Percentiles rank a stretch among this genome's conserved stretches.
These are phyloP conservation scores for Grigorovia transvaalensis DNA, from an alignment of 805 yeast genomes.

Conservation along the genomic window DNA sequence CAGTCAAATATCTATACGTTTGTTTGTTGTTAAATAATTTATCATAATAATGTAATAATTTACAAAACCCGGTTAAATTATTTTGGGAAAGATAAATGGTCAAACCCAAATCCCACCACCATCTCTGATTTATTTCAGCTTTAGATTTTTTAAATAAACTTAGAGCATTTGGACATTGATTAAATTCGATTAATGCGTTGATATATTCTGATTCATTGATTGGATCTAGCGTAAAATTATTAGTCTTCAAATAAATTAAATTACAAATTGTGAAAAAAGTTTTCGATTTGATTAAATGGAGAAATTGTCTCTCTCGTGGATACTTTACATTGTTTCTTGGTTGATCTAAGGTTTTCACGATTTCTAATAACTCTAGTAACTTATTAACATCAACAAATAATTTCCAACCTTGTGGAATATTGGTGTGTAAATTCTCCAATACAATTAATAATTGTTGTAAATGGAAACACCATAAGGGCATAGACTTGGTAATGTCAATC, in stretches of 20 bases:
- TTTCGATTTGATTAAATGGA: background rate
- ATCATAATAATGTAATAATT: conserved; percentile 22
- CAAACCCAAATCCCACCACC: conserved; percentile 46
- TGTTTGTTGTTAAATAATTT: conserved; percentile 12
- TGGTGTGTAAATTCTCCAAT: background rate
- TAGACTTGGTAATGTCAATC: background rate
- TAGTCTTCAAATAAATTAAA: conserved; percentile 7
- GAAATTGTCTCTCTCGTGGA: background rate
- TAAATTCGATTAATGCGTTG: conserved; percentile 32
- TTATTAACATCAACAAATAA: background rate
- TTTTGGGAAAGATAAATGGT: conserved; percentile 30
- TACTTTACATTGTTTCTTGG: background rate
- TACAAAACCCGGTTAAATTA: conserved; percentile 30
- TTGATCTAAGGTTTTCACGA: background rate
- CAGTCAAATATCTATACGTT: conserved; percentile 27
- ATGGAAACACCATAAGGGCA: background rate
- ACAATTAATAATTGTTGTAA: background rate
- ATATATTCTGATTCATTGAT: conserved; percentile 42
- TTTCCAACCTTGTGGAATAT: background rate
- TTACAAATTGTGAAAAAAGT: background rate
- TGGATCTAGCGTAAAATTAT: conserved; percentile 39
- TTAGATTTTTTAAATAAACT: conserved; percentile 30
- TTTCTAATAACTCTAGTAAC: background rate
- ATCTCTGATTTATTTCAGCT: conserved; percentile 33
- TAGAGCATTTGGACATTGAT: conserved; percentile 29